Percentiles rank a stretch among this genome's conserved stretches.
phyloP scores from a whole-genome alignment of 2,329 filamentous ascomycete genomes.

The Xylaria sp. region DNA sequence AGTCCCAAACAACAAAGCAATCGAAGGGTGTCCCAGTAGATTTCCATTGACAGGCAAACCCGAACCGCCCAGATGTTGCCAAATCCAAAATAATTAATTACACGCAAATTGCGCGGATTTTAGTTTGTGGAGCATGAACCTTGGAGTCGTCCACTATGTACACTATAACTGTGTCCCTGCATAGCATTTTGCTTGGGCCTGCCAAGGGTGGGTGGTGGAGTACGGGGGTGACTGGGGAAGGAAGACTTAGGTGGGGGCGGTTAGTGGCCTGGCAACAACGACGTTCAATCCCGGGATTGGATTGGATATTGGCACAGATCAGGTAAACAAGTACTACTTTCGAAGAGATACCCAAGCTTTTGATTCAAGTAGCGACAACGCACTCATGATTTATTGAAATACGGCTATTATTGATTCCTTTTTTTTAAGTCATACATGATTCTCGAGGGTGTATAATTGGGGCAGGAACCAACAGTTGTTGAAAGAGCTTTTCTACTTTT shows the following conservation, averaged over 20 bases:
- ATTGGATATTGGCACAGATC: conserved; percentile 8
- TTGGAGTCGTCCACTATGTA: not conserved
- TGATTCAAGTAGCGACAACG: not conserved
- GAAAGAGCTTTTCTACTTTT: not conserved
- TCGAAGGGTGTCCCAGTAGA: not conserved
- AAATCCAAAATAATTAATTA: not conserved
- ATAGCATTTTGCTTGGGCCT: not conserved
- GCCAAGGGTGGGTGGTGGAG: conserved; percentile 11
- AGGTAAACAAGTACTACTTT: conserved; percentile 16
- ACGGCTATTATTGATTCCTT: not conserved
- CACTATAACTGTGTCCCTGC: not conserved
- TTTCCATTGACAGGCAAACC: not conserved
- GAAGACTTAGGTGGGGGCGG: not conserved
- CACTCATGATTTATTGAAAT: not conserved
- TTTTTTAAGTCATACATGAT: not conserved
- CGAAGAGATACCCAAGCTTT: not conserved
- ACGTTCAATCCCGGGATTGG: not conserved
- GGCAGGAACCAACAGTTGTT: not conserved
- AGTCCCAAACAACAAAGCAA: not conserved
- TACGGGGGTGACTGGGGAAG: conserved; percentile 9
- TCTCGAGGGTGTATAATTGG: not conserved
- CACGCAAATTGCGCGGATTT: not conserved
- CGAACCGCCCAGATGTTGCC: not conserved
- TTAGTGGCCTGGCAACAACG: conserved; percentile 28
- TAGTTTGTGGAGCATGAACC: not conserved